Base-by-base conservation (phyloP, 2,329 filamentous ascomycete genomes). In the Paecilomyces variotii region DNA sequence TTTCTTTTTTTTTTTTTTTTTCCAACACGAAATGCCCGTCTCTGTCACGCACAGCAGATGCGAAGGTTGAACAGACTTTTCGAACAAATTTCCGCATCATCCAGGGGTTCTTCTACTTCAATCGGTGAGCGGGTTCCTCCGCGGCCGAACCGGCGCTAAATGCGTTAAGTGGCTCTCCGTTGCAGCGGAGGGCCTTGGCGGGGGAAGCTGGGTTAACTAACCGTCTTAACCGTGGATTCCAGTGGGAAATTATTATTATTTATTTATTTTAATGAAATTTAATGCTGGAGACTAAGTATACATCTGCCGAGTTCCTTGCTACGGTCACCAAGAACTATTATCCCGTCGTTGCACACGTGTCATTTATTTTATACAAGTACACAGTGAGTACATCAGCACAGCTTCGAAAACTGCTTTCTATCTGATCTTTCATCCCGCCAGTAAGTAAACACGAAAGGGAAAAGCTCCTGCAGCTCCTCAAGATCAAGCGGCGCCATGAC, bases 381-480 rank as follows among this genome's bases (percentile, higher is more conserved):
- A 19, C 19, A 19, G 19, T 19, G 19, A 19, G 19, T 19, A 19
- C 19, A 19, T 19, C 19, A 19, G 19, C 19, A 19, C 19, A 19
- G 19, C 19, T 19, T 19, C 1, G 19, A 19, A 19, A 19, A 19
- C 61, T 62, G 1, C 30, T 62, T 32, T 54, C 60, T 28, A 69
- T 59, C 54, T 61, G 65, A 53, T 60, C 58, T 39, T 61, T 62
- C 55, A 68, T 57, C 63, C 65, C 68, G 4, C 57, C 57, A n/a
- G 56, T 50, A 24, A n/a, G 56, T 50, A 24, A 65, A 65, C 1
- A 63, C 51, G 25, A 58, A 65, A 4, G 53, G 59, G 45, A 58
- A 64, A 35, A 59, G 56, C 27, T 63, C 61, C n/a, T 53, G 35
- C 34, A 59, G 53, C 26, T 57, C 59, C 26, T 59, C 52, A 25